Percentiles rank a stretch among this genome's conserved stretches.
These are phyloP conservation scores for Botrytis cinerea DNA, from an alignment of 2,329 filamentous ascomycete genomes.

Conservation along the genomic window DNA sequence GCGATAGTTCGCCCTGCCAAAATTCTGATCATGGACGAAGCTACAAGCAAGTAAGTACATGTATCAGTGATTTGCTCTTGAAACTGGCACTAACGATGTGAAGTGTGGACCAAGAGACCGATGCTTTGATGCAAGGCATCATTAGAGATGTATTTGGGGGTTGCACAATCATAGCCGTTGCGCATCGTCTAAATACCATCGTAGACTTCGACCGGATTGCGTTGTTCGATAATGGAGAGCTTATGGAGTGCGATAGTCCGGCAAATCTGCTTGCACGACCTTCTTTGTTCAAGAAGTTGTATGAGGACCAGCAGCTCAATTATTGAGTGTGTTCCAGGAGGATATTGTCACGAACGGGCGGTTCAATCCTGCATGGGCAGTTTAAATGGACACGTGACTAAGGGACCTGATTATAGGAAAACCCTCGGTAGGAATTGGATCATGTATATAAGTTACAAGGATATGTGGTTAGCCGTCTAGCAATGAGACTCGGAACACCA, in stretches of 20 bases:
- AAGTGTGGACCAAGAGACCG: neutral
- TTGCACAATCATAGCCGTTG: neutral
- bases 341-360: too few relatives aligned
- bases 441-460: too few relatives aligned
- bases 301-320: too few relatives aligned
- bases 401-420: too few relatives aligned
- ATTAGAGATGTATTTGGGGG: neutral
- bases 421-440: too few relatives aligned
- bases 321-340: too few relatives aligned
- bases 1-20: conserved; percentile 39
- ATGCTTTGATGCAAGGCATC: neutral
- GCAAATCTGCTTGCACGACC: too few relatives aligned
- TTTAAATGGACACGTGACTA: too few relatives aligned
- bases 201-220: neutral
- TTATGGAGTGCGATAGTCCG: neutral
- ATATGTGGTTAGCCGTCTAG: too few relatives aligned
- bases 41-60: conserved; percentile 24
- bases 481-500: too few relatives aligned
- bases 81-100: neutral
- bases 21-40: conserved; percentile 43
- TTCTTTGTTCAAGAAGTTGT: too few relatives aligned
- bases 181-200: neutral
- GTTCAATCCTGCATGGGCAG: too few relatives aligned
- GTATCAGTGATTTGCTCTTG: neutral
- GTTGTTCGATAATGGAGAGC: neutral